Base-by-base conservation (phyloP, 768 basidiomycete species). In the Obba rivulosa region DNA sequence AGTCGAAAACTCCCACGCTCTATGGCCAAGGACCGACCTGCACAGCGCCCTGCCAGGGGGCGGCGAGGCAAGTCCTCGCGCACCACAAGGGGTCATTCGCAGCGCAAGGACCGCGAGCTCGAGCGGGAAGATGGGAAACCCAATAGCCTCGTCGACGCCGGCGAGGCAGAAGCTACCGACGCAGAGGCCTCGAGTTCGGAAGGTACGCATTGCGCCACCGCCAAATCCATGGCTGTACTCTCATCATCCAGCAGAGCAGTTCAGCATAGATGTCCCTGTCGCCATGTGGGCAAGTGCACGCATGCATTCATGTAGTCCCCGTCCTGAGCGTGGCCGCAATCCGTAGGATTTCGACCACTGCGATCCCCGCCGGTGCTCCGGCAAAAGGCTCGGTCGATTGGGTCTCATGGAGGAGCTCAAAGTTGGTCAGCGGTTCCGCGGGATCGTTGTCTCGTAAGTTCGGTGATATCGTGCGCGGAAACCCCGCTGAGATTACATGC, bases 311-410 rank as follows among this genome's bases (percentile, higher is more conserved):
- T 2, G 18, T 38, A n/a, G n/a, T n/a, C n/a, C 8, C n/a, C 11
- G 28, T 24, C 10, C 9, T 42, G 38, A 35, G 20, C 8, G 3
- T 34, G 43, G 20, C 36, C 14, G 37, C 1, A 20, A 7, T 5
- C 28, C 5, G 7, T 48, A 95, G 93, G 95, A 99, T 63, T 97
- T 99, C 67, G 86, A 89, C 63, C 96, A 99, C 63, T 99, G 96
- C 62, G 95, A 99, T 64, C 94, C 95, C 0, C 83, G 84, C 41
- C 71, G 81, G 46, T 88, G 85, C 57, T 83, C 81, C 3, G 96
- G 96, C 3, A 97, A 96, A 73, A 94, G 90, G 62, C 80, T 99
- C 4, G 75, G 90, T 2, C 74, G 96, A 8, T 76, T 92, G 16
- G 88, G 90, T 2, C 69, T 99, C 20, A 87, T 97, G 62, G 82